Evolutionary conservation across 805 yeast genomes (phyloP).

Genomic region (Zygoascus ofunaensis): DNA sequence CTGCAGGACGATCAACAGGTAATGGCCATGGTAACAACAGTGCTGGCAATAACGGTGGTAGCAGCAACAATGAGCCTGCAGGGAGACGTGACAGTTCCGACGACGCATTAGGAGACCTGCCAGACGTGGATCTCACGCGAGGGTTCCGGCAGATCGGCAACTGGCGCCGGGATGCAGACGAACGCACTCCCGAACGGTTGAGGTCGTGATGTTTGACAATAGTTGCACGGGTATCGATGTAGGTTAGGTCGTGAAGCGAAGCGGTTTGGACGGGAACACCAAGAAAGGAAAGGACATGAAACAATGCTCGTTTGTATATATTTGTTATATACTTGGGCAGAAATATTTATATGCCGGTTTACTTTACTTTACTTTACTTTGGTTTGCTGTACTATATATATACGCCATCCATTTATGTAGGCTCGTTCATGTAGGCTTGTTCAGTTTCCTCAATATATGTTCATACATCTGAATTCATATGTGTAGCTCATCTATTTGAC

Average conservation of each 20-base stretch:
- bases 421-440: neutral
- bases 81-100: slow-evolving; percentile 8
- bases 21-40: neutral
- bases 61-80: slow-evolving; percentile 7
- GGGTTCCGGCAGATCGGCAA: slow-evolving; percentile 33
- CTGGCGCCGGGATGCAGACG: slow-evolving; percentile 17
- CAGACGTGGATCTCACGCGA: slow-evolving; percentile 40
- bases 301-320: no score
- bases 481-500: neutral
- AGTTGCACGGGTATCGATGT: no score
- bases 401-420: no score
- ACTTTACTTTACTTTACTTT: no score
- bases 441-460: neutral
- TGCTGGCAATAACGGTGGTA: slow-evolving; percentile 1
- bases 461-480: neutral
- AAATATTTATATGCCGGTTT: neutral
- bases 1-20: slow-evolving; percentile 7
- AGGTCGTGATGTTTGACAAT: slow-evolving; percentile 4
- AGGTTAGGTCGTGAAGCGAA: no score
- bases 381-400: no score
- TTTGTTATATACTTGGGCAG: neutral
- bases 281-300: no score
- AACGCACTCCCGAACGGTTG: slow-evolving; percentile 12
- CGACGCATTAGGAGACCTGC: slow-evolving; percentile 34
- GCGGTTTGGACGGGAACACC: no score